Evolutionary conservation across 1,139 yeast genomes (phyloP), one percentile per base, ranked within the genome.

Genomic region (Nakaseomyces uthaithaninus): DNA sequence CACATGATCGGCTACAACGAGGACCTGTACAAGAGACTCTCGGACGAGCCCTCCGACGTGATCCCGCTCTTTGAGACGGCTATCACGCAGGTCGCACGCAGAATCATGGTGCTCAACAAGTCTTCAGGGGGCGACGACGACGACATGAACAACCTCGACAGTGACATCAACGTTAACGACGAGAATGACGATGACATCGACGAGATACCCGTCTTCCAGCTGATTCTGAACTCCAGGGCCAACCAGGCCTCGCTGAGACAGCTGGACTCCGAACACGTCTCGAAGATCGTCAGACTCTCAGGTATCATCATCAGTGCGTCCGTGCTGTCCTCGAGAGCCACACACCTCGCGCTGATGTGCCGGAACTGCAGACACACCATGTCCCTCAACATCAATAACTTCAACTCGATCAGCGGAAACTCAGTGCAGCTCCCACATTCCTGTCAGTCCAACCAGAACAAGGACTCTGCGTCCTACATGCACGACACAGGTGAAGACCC

Each of bases 301-400:
- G 99, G 98, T 34, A 93, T 93, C 50, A 75, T 93, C 51, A 91
- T 93, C 44, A 83, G 94, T 28, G 85, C 97, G 0, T 84, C 95
- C 2, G 91, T 94, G 16, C 70, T 91, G 44, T 72, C 85, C 24
- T 87, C 97, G 3, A 79, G 93, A 55, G 95, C 97, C 20, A 84
- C 95, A 0, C 71, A 70, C 42, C 77, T 89, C 23, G 91, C 85
- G 53, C 67, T 93, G 45, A 79, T 89, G 69, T 93, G 99, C 64
- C 75, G 94, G 48, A 72, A 75, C 41, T 93, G 99, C 65, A 77
- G 87, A 49, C 94, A 89, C 57, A 79, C 91, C 8, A 74, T 77
- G 67, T 76, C 93, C 4, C 71, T 77, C 68, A 72, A 74, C 42
- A 60, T 86, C 38, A 59, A 59, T 41, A 59, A 57, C 40, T 58